Conservation (phyloP, 2,329 filamentous ascomycete species). For the Cercospora beticola region DNA sequence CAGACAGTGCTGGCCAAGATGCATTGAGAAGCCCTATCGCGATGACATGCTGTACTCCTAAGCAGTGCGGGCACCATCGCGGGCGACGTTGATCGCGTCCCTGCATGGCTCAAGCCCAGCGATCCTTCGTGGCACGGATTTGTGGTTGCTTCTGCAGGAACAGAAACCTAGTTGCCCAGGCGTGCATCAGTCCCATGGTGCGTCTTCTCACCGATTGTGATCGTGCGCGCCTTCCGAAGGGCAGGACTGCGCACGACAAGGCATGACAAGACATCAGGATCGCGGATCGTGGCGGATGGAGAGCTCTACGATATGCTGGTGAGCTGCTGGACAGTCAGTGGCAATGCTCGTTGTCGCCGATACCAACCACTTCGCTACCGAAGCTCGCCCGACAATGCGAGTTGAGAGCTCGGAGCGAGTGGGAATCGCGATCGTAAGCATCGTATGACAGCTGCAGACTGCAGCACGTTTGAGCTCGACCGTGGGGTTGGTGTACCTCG, state of each 20-base stretch:
- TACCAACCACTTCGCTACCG: neutral
- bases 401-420: neutral
- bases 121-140: neutral
- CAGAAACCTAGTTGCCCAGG: conserved; percentile 1
- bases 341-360: neutral
- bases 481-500: neutral
- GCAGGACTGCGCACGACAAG: neutral
- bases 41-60: neutral
- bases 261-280: neutral
- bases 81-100: neutral
- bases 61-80: neutral
- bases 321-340: neutral
- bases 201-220: neutral
- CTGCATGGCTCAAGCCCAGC: neutral
- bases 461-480: neutral
- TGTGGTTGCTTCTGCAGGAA: conserved; percentile 5
- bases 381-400: neutral
- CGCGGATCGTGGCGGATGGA: neutral
- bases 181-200: conserved; percentile 1
- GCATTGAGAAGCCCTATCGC: neutral
- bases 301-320: neutral
- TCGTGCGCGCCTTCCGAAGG: neutral
- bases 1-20: neutral
- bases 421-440: neutral
- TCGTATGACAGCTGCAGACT: neutral